Conservation (phyloP, 257 asterid species). For the Verbena officinalis region DNA sequence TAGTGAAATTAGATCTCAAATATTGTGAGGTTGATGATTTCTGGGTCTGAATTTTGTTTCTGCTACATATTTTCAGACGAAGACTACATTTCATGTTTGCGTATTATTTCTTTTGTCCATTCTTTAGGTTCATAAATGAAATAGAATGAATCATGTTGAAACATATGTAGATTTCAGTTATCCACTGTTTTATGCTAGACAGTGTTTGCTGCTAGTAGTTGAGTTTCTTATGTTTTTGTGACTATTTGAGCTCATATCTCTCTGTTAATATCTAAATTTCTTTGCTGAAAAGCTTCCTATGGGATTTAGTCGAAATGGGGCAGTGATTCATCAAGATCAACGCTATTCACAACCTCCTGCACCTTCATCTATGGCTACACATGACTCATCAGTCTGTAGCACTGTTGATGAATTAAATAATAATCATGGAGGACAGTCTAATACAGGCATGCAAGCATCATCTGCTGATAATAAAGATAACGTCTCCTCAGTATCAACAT, state of each 20-base stretch:
- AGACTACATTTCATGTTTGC: slow-evolving; percentile 7
- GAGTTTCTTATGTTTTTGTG: slow-evolving; percentile 2
- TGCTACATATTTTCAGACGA: slow-evolving; percentile 10
- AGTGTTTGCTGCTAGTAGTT: slow-evolving; percentile 7
- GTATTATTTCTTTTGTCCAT: slow-evolving; percentile 9
- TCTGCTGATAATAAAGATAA: slow-evolving; percentile 60
- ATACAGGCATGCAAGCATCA: slow-evolving; percentile 45
- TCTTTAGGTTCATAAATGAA: slow-evolving; percentile 18
- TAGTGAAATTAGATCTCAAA: not conserved
- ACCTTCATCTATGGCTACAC: slow-evolving; percentile 43
- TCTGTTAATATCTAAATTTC: slow-evolving; percentile 36
- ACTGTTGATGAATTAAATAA: slow-evolving; percentile 49
- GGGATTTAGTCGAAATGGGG: slow-evolving; percentile 53
- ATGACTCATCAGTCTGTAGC: slow-evolving; percentile 44
- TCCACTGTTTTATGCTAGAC: slow-evolving; percentile 23
- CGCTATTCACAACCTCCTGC: slow-evolving; percentile 47
- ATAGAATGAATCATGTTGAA: slow-evolving; percentile 8
- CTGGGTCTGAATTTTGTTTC: not conserved
- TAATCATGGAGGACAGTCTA: slow-evolving; percentile 43
- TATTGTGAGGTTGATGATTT: not conserved
- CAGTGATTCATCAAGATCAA: slow-evolving; percentile 53
- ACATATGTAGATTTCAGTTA: slow-evolving; percentile 7
- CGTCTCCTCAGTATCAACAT: slow-evolving; percentile 53
- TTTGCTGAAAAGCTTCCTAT: slow-evolving; percentile 50
- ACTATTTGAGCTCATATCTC: slow-evolving; percentile 10